These are phyloP conservation scores for Termitomyces sp. DNA, from an alignment of 768 basidiomycete species.

Conservation along the genomic window DNA sequence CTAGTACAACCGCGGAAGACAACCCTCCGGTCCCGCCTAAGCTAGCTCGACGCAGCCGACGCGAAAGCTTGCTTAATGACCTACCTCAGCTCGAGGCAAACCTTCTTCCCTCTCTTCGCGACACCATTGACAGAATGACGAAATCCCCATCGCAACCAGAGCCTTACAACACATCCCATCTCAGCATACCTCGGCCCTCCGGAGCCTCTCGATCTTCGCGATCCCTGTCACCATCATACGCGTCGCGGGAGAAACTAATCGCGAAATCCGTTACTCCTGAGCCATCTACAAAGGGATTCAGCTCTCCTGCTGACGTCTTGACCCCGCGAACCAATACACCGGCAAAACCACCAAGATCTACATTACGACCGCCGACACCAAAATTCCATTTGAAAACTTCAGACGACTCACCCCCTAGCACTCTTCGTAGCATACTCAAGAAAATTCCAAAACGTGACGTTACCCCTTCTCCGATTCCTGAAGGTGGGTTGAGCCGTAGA, in stretches of 20 bases:
- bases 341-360: slow-evolving; percentile 33
- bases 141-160: slow-evolving; percentile 36
- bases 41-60: slow-evolving; percentile 18
- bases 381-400: slow-evolving; percentile 17
- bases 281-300: not conserved
- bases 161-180: slow-evolving; percentile 5
- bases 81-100: slow-evolving; percentile 61
- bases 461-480: slow-evolving; percentile 1
- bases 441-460: not conserved
- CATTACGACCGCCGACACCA: slow-evolving; percentile 32
- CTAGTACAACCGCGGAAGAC: slow-evolving; percentile 5
- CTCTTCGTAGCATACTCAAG: slow-evolving; percentile 27
- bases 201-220: slow-evolving; percentile 5
- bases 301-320: slow-evolving; percentile 15
- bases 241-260: slow-evolving; percentile 1
- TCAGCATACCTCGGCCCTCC: slow-evolving; percentile 7
- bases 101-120: slow-evolving; percentile 64
- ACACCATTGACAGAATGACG: slow-evolving; percentile 76
- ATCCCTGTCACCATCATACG: slow-evolving; percentile 13
- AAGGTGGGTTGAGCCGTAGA: slow-evolving; percentile 12
- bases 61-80: slow-evolving; percentile 44
- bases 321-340: slow-evolving; percentile 29
- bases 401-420: slow-evolving; percentile 20
- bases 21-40: slow-evolving; percentile 12
- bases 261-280: slow-evolving; percentile 5